A percentile compares a stretch with the other conserved stretches of the same genome.
Evolutionary conservation across 192 early-diverging fungal genomes (phyloP).

Genomic region (Rhizoclosmatium sp.): DNA sequence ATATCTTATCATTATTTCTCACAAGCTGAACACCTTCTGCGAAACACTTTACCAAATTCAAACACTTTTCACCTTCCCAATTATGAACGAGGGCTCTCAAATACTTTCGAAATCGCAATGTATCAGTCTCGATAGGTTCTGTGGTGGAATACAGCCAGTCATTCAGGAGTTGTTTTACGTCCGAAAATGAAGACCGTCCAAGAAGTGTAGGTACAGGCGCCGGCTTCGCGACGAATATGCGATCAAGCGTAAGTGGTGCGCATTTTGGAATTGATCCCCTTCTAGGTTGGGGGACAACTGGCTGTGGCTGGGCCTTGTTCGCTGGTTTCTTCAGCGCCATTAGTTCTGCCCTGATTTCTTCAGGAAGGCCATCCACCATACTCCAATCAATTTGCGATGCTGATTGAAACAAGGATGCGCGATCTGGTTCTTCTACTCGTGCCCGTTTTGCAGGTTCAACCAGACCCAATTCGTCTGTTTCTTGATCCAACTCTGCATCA

Average conservation of each 20-base stretch:
- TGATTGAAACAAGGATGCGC: slow-evolving; percentile 18
- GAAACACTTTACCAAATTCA: background rate
- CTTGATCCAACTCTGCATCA: background rate
- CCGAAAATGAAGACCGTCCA: background rate
- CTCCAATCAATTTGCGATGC: slow-evolving; percentile 53
- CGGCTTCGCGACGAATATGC: background rate
- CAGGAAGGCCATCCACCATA: slow-evolving; percentile 44
- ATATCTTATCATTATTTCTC: background rate
- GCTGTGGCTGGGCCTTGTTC: background rate
- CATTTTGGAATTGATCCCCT: background rate
- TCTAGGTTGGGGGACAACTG: background rate
- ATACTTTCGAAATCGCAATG: background rate
- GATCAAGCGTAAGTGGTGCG: too few species aligned
- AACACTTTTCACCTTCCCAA: slow-evolving; percentile 11
- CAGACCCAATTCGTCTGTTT: background rate
- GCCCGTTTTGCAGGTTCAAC: background rate
- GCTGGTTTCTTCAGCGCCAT: background rate
- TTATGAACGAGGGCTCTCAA: background rate
- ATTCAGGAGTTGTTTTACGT: background rate
- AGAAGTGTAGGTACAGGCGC: background rate
- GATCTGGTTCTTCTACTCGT: background rate
- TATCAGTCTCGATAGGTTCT: background rate
- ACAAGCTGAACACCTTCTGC: background rate
- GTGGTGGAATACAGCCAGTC: slow-evolving; percentile 1
- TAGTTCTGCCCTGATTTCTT: slow-evolving; percentile 42